Percentiles rank a stretch among this genome's conserved stretches.
Conservation (phyloP, 768 basidiomycete genomes). For the Mycena leptocephala region DNA sequence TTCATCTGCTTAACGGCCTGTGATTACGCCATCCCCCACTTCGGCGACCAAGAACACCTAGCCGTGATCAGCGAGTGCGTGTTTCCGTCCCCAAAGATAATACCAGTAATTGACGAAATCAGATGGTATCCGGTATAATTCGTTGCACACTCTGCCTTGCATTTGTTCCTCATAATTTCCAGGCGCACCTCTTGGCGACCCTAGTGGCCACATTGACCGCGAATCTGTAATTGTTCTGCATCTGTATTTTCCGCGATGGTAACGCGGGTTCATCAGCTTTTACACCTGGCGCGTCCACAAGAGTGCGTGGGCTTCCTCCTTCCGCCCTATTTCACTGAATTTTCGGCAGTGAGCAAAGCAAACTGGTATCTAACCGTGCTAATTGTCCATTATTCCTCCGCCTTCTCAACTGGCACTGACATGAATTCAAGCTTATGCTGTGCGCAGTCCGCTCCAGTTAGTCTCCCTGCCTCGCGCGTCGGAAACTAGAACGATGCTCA, state of each 20-base stretch:
- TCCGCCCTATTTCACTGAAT: background rate
- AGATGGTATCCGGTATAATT: constrained; percentile 12
- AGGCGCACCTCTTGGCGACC: constrained; percentile 7
- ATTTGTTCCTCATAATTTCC: constrained; percentile 8
- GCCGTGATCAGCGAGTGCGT: constrained; percentile 1
- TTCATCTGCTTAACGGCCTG: constrained; percentile 17
- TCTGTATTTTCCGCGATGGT: background rate
- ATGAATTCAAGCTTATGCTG: constrained; percentile 5
- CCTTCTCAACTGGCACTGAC: background rate
- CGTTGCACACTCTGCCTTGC: constrained; percentile 2
- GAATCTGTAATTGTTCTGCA: constrained; percentile 1
- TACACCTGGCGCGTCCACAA: constrained; percentile 22
- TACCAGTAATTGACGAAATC: background rate
- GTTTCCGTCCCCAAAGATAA: background rate
- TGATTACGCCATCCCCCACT: constrained; percentile 11
- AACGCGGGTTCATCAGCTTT: constrained; percentile 4
- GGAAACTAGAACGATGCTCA: background rate
- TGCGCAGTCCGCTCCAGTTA: constrained; percentile 6
- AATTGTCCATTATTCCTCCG: constrained; percentile 7
- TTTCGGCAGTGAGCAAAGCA: constrained; percentile 11
- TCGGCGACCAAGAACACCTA: background rate
- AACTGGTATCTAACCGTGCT: constrained; percentile 16
- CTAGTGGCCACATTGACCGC: constrained; percentile 9
- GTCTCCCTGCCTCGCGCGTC: background rate
- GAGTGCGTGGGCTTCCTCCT: constrained; percentile 6